A percentile compares a stretch with the other conserved stretches of the same genome.
Conservation (phyloP, 305 asterid species). For the Monarda citriodora region DNA sequence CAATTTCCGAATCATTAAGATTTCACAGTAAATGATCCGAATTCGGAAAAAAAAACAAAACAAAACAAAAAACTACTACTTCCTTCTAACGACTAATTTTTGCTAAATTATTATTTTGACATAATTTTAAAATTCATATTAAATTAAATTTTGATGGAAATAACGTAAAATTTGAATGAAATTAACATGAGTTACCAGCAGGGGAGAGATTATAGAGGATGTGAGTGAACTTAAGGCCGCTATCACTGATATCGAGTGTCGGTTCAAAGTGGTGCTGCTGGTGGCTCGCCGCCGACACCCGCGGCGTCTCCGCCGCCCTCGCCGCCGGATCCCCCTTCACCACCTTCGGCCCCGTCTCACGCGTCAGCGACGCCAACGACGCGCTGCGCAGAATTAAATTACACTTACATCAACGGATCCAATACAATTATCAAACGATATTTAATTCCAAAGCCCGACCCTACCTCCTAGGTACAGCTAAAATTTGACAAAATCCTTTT, state of each 20-base stretch:
- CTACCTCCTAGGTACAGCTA: not conserved
- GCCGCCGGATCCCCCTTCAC: conserved; percentile 92
- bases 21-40: no score
- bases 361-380: conserved; percentile 86
- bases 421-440: no score
- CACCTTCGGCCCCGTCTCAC: conserved; percentile 93
- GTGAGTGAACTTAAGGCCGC: conserved; percentile 90
- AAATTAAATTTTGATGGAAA: no score
- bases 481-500: not conserved
- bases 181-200: conserved; percentile 59
- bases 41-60: no score
- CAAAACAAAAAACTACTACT: no score
- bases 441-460: not conserved
- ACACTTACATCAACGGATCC: not conserved
- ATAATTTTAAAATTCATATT: no score
- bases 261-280: conserved; percentile 47
- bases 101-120: no score
- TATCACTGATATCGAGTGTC: conserved; percentile 54
- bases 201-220: conserved; percentile 95
- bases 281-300: conserved; percentile 39
- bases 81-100: no score
- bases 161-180: no score
- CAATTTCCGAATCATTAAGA: no score
- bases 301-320: conserved; percentile 61
- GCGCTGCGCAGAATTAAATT: conserved; percentile 42